A percentile compares a stretch with the other conserved stretches of the same genome.
phyloP scores from a whole-genome alignment of 1,139 yeast genomes.

The Eremothecium cymbalariae region DNA sequence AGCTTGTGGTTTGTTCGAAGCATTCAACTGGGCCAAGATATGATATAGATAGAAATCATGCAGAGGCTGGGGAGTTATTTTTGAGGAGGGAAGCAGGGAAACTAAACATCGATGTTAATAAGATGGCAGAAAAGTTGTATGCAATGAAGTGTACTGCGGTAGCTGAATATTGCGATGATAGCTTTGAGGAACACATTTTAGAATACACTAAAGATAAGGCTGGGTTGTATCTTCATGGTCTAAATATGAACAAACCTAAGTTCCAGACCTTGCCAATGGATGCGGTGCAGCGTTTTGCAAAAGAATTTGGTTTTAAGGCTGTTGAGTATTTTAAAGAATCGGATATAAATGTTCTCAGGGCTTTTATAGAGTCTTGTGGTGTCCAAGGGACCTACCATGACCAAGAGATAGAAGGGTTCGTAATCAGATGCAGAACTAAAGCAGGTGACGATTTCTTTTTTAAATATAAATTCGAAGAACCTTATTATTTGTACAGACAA shows the following conservation, averaged over 20 bases:
- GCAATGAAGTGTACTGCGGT: conserved; percentile 66
- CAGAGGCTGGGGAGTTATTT: conserved; percentile 59
- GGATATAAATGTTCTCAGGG: conserved; percentile 38
- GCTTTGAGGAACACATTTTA: conserved; percentile 88
- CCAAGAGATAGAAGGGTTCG: conserved; percentile 87
- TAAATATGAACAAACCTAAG: conserved; percentile 57
- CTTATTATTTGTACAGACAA: conserved; percentile 82
- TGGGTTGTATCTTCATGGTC: conserved; percentile 85
- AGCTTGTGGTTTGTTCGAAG: conserved; percentile 75
- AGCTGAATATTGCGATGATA: conserved; percentile 87
- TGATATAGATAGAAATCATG: conserved; percentile 57
- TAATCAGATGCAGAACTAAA: conserved; percentile 49
- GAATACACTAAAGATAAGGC: conserved; percentile 56
- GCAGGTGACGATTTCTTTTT: conserved; percentile 48
- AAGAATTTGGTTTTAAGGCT: conserved; percentile 60
- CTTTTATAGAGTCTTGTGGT: conserved; percentile 49
- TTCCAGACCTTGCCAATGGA: conserved; percentile 61
- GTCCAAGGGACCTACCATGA: conserved; percentile 64
- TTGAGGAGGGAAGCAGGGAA: conserved; percentile 45
- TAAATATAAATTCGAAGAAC: conserved; percentile 93
- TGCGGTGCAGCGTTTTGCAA: conserved; percentile 52
- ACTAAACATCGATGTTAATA: conserved; percentile 36
- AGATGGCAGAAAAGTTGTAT: conserved; percentile 51
- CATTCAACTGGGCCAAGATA: conserved; percentile 72
- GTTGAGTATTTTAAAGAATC: conserved; percentile 41